A percentile compares a stretch with the other conserved stretches of the same genome.
Conservation (phyloP, 2,329 filamentous ascomycete species). For the Nannizziopsis barbatae region DNA sequence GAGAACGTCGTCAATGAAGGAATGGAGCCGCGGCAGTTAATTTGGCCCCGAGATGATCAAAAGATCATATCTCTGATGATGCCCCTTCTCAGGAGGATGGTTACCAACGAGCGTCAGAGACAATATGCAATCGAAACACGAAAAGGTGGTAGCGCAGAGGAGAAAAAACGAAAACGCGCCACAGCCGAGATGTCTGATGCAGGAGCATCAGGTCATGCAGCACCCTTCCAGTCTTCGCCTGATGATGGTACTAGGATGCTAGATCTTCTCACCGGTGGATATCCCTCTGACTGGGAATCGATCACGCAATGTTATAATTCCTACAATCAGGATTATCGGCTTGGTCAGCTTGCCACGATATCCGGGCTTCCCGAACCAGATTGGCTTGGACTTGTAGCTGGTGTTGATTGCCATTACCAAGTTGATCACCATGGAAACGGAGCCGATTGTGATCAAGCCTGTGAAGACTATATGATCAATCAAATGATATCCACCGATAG, state of each 20-base stretch:
- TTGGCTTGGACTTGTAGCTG: conserved; percentile 35
- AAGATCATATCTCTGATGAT: conserved; percentile 48
- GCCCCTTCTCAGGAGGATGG: conserved; percentile 46
- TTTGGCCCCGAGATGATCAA: conserved; percentile 46
- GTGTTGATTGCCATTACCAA: conserved; percentile 36
- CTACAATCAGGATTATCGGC: conserved; percentile 31
- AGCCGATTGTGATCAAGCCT: conserved; percentile 23
- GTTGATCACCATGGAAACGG: conserved; percentile 28
- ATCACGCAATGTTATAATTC: conserved; percentile 28
- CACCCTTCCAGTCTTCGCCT: conserved; percentile 21
- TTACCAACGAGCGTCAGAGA: conserved; percentile 49
- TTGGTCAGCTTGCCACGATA: conserved; percentile 34
- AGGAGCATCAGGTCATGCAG: conserved; percentile 17
- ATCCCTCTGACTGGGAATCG: conserved; percentile 30
- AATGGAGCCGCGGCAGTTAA: conserved; percentile 32
- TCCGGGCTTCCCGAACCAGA: conserved; percentile 34
- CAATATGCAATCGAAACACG: conserved; percentile 48
- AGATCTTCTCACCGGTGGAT: conserved; percentile 29
- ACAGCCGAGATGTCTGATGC: conserved; percentile 17
- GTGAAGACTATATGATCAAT: conserved; percentile 28
- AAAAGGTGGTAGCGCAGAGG: conserved; percentile 36
- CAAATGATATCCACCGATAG: conserved; percentile 29
- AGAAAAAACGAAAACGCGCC: conserved; percentile 27
- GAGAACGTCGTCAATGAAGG: conserved; percentile 35
- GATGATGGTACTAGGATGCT: conserved; percentile 25